Evolutionary conservation across 2,329 filamentous ascomycete genomes (phyloP).

Genomic region (Fusarium anguioides): DNA sequence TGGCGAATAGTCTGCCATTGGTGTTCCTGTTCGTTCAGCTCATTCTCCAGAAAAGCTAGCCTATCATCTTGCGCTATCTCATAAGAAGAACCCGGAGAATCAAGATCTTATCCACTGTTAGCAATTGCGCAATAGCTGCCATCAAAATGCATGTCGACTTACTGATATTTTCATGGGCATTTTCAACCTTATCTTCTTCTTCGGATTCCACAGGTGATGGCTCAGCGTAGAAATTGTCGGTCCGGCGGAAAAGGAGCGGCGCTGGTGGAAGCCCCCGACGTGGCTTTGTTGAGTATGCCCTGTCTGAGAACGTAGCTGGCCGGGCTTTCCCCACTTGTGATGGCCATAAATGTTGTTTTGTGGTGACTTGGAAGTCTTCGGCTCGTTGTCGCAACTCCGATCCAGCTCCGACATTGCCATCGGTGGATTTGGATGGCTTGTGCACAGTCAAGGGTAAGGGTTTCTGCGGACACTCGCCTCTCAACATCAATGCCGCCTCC

Average conservation of each 20-base stretch:
- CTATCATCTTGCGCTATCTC: constrained; percentile 51
- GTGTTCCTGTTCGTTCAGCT: constrained; percentile 70
- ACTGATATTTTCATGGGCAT: constrained; percentile 22
- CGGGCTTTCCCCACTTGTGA: constrained; percentile 68
- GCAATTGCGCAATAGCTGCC: constrained; percentile 3
- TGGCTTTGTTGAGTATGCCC: constrained; percentile 57
- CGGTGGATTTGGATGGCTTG: constrained; percentile 47
- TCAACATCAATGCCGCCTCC: constrained; percentile 23
- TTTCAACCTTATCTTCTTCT: constrained; percentile 59
- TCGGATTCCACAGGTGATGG: constrained; percentile 65
- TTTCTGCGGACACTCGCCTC: constrained; percentile 49
- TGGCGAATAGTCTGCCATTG: constrained; percentile 70
- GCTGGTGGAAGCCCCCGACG: constrained; percentile 67
- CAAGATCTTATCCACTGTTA: constrained; percentile 20
- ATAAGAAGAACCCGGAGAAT: constrained; percentile 34
- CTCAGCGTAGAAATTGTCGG: constrained; percentile 59
- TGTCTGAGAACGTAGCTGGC: constrained; percentile 66
- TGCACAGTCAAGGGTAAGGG: constrained; percentile 59
- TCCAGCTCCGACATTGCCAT: constrained; percentile 21
- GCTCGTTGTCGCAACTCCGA: constrained; percentile 13
- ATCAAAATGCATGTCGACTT: constrained; percentile 9
- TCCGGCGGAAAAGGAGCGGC: constrained; percentile 62
- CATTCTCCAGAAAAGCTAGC: constrained; percentile 66
- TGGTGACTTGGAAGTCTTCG: constrained; percentile 20
- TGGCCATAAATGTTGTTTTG: constrained; percentile 57